Conservation (phyloP, 805 yeast genomes). For the Hanseniaspora vineae region DNA sequence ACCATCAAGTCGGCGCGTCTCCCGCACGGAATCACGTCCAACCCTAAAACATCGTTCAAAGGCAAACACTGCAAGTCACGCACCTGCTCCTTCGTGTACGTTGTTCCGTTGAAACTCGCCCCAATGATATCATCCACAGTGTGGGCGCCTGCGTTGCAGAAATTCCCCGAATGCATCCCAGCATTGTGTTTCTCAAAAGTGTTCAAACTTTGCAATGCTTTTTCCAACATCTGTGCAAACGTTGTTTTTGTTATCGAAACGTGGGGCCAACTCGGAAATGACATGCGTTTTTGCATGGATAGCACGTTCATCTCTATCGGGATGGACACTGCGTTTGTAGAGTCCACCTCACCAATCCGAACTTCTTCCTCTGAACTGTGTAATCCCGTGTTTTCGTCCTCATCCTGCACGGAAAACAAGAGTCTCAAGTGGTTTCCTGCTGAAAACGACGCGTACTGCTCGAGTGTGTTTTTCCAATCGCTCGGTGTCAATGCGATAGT, state of each 20-base stretch:
- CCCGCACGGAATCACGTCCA: not conserved
- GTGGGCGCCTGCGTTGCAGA: conserved; percentile 11
- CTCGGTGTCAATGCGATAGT: too few relatives aligned
- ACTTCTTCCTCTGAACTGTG: conserved; percentile 6
- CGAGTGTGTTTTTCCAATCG: too few relatives aligned
- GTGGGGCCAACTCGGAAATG: conserved; percentile 5
- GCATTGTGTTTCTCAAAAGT: conserved; percentile 10
- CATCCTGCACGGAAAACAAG: too few relatives aligned
- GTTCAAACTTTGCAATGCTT: conserved; percentile 9
- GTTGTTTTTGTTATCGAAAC: conserved; percentile 9
- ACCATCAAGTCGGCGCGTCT: not conserved
- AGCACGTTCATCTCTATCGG: conserved; percentile 14
- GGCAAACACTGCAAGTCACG: too few relatives aligned
- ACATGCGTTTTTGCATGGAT: conserved; percentile 10
- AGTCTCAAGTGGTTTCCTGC: too few relatives aligned
- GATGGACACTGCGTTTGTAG: conserved; percentile 10
- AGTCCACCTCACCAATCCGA: conserved; percentile 6
- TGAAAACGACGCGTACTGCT: too few relatives aligned
- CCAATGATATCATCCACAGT: conserved; percentile 10
- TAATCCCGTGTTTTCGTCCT: not conserved
- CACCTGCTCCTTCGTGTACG: not conserved
- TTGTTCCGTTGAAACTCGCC: conserved; percentile 14
- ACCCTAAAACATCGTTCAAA: not conserved
- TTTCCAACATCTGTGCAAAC: conserved; percentile 9
- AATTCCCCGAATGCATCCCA: conserved; percentile 1